phyloP scores from a whole-genome alignment of 257 asterid species.

The Lycium ferocissimum region DNA sequence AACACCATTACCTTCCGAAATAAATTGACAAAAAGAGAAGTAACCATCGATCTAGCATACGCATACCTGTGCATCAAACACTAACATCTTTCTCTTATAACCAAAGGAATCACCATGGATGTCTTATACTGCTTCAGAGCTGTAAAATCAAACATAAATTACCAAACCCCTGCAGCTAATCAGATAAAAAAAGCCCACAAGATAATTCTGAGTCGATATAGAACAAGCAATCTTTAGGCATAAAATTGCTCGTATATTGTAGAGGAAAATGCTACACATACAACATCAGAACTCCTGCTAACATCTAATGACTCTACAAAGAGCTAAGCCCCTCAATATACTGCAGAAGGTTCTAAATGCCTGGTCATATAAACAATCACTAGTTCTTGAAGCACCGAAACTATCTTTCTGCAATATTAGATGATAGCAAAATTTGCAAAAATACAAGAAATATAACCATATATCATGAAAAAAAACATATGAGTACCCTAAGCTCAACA shows the following conservation, averaged over 20 bases:
- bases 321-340: constrained; percentile 36
- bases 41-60: background rate
- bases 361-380: constrained; percentile 38
- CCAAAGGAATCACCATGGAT: background rate
- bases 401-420: constrained; percentile 52
- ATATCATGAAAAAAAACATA: constrained; percentile 42
- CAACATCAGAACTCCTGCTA: constrained; percentile 54
- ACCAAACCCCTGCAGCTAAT: constrained; percentile 22
- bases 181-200: constrained; percentile 23
- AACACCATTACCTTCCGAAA: background rate
- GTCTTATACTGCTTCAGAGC: constrained; percentile 23
- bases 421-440: constrained; percentile 27
- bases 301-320: constrained; percentile 43
- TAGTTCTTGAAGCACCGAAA: constrained; percentile 47
- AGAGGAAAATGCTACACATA: constrained; percentile 42
- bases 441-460: constrained; percentile 37
- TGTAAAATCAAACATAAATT: constrained; percentile 3
- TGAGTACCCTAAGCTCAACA: constrained; percentile 56
- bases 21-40: background rate
- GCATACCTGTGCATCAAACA: constrained; percentile 29
- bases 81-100: constrained; percentile 21
- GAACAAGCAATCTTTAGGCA: constrained; percentile 17
- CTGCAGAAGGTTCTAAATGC: constrained; percentile 44
- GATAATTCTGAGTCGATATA: constrained; percentile 13
- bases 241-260: constrained; percentile 29